Conservation (phyloP, 768 basidiomycete species). For the Xerocomellus intermedius region DNA sequence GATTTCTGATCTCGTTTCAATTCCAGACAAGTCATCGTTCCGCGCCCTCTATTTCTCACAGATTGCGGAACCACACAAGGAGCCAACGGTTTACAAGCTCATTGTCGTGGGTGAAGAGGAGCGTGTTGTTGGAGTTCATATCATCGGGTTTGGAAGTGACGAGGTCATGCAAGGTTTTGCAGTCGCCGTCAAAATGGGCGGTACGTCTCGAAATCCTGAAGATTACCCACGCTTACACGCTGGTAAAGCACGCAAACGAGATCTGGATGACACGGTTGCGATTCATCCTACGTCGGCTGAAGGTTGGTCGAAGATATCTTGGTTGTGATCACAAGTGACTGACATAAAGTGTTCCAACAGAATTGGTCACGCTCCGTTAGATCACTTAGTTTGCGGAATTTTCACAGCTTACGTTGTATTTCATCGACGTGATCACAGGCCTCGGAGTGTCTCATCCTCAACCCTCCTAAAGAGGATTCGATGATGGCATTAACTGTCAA, state of each 20-base stretch:
- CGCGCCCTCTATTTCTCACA: conserved; percentile 90
- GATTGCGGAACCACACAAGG: conserved; percentile 86
- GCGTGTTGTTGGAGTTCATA: conserved; percentile 93
- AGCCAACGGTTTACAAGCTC: conserved; percentile 93
- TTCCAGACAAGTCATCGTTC: conserved; percentile 74
- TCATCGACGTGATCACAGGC: neutral
- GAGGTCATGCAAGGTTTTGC: conserved; percentile 95
- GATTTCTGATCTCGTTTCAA: neutral
- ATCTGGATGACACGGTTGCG: conserved; percentile 86
- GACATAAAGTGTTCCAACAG: conserved; percentile 31
- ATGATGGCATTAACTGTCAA: neutral
- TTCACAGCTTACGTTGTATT: neutral
- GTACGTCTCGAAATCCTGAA: conserved; percentile 29
- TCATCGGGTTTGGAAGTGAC: conserved; percentile 89
- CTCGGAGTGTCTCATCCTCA: neutral
- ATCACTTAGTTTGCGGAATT: neutral
- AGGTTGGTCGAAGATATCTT: conserved; percentile 46
- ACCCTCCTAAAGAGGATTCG: neutral
- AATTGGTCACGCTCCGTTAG: conserved; percentile 57
- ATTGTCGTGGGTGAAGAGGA: conserved; percentile 86
- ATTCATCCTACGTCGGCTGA: conserved; percentile 89
- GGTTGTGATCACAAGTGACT: conserved; percentile 8
- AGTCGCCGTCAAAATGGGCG: conserved; percentile 97
- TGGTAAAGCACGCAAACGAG: conserved; percentile 63
- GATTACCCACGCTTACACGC: conserved; percentile 4